Evolutionary conservation across 1,139 yeast genomes (phyloP), one percentile per base, ranked within the genome.

Genomic region (Debaryomyces nepalensis): DNA sequence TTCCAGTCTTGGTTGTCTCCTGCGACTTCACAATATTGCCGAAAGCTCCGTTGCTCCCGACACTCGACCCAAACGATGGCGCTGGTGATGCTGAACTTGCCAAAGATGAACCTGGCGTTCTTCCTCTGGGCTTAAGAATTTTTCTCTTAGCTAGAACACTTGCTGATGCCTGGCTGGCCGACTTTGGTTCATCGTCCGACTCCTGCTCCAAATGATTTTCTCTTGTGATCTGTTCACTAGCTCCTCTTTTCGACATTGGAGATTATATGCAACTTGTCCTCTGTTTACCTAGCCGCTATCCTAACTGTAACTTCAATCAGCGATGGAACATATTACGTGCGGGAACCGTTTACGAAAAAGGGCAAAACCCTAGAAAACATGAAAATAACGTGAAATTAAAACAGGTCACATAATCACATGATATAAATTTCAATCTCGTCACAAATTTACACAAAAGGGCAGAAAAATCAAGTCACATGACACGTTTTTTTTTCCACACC

Each of bases 61-160:
- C 33, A 3, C 35, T 38, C 26, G 35, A 26, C 16, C 45, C 39
- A 10, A 38, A 33, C 14, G 37, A 34, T 7, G 37, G 37, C 14
- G 30, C 37, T 10, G 37, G 37, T 9, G 37, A 34, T 5, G 19
- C 37, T 2, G 37, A 34, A 8, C 30, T 34, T 8, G 23, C 37
- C 4, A 24, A 23, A 4, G 47, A 32, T 9, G 41, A 33, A 5
- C 39, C 39, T 19, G 40, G 36, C 14, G 45, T 39, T 46, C 55
- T 57, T 7, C 67, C 62, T 48, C 76, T 75, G 10, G 91, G 90
- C 58, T 77, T 75, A 19, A 86, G 70, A 40, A 85, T 70, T 68
- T 82, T 86, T 58, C 97, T 73, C 43, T 66, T 75, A 8, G 93
- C 79, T 75, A 89, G 64, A 4, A 81, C 82, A 4, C 74, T 81